Evolutionary conservation across 2,329 filamentous ascomycete species (phyloP).

Genomic region (Biscogniauxia sp.): DNA sequence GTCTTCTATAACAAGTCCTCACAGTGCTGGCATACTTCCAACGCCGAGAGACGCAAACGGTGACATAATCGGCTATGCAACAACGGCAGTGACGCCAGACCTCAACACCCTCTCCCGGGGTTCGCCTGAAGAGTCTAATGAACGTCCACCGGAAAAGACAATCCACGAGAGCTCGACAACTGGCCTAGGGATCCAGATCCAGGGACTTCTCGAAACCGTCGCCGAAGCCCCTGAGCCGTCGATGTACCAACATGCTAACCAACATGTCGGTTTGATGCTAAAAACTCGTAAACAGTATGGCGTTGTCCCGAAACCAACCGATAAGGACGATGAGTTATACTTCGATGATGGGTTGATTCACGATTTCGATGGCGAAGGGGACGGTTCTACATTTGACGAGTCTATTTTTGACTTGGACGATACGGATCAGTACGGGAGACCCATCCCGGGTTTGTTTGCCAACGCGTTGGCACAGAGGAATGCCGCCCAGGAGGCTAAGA

Average conservation of each 20-base stretch:
- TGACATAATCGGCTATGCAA: conserved; percentile 55
- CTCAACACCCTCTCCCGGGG: conserved; percentile 16
- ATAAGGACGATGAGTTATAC: conserved; percentile 62
- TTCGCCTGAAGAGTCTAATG: conserved; percentile 3
- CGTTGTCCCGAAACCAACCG: conserved; percentile 15
- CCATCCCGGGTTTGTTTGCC: conserved; percentile 57
- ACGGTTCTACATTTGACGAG: conserved; percentile 64
- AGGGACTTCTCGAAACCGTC: conserved; percentile 32
- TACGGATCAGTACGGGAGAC: conserved; percentile 60
- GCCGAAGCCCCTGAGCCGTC: conserved; percentile 15
- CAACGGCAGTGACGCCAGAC: conserved; percentile 46
- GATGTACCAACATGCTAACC: conserved; percentile 17
- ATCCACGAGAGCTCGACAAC: conserved; percentile 26
- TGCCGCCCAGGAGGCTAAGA: conserved; percentile 34
- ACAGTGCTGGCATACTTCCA: conserved; percentile 42
- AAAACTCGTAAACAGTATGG: conserved; percentile 17
- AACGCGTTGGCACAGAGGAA: conserved; percentile 47
- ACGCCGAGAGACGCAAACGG: conserved; percentile 57
- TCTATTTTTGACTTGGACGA: conserved; percentile 70
- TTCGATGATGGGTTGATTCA: conserved; percentile 64
- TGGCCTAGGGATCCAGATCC: conserved; percentile 49
- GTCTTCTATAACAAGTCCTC: conserved; percentile 51
- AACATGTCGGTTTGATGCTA: conserved; percentile 8
- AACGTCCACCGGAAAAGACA: conserved; percentile 6
- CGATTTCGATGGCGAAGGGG: conserved; percentile 49